Evolutionary conservation across 2,329 filamentous ascomycete genomes (phyloP), one percentile per base, ranked within the genome.

Genomic region (Teratosphaeria nubilosa): DNA sequence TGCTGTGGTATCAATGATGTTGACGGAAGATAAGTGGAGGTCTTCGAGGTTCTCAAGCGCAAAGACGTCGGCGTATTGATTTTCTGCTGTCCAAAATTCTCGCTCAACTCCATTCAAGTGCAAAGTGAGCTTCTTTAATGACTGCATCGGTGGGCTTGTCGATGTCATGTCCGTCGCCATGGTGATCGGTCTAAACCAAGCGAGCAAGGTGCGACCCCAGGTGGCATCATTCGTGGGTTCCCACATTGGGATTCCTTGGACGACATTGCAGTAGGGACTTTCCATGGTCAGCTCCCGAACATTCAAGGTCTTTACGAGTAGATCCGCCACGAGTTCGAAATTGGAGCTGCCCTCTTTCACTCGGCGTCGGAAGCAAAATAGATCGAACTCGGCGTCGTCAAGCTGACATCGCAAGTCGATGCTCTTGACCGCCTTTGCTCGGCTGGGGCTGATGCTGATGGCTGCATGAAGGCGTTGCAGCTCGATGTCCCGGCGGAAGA

Each of bases 11-110:
- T 30, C n/a, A 10, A 22, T 25, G 16, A 58, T 32, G 25, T 58
- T 58, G 48, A 59, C 45, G n/a, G 53, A 56, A 3, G 57, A 59
- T 16, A 59, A 10, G 32, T 59, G 57, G n/a, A 59, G 48, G 5
- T 56, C 53, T 51, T 56, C 53, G 22, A 59, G 16, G 6, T 53
- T 56, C 22, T 41, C 41, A n/a, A 56, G 53, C 20, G 48, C 32
- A 20, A 56, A 55, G 10, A 59, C 27, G 14, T 24, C 24, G 3
- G 41, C 54, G 30, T 27, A 52, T 25, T 7, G 37, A n/a, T 24
- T 1, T 1, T 30, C 6, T 14, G 52, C 30, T 13, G 57, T 56
- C 45, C 45, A 59, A 34, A 59, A 56, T 22, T 59, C 57, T 13
- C 45, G 41, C 6, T n/a, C 13, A 4, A 41, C 37, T 7, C 57